Evolutionary conservation across 257 asterid genomes (phyloP).

Genomic region (Solanum virginianum): DNA sequence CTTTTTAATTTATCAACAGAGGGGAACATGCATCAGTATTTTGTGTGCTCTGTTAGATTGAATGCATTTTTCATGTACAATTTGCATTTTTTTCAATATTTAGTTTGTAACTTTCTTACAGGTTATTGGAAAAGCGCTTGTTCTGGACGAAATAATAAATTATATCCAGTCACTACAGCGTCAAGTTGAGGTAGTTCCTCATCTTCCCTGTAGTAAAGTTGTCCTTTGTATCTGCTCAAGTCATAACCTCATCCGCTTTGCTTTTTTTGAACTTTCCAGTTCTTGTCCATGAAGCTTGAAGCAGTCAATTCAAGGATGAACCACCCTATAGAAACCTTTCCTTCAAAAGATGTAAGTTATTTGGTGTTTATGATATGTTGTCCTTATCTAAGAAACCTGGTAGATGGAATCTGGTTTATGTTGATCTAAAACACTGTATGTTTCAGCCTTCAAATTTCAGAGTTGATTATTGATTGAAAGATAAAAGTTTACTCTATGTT

Average conservation of each 20-base stretch:
- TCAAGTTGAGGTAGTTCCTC: conserved; percentile 72
- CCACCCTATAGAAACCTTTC: conserved; percentile 45
- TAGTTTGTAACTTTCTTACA: conserved; percentile 3
- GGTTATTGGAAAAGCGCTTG: conserved; percentile 91
- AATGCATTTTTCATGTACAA: neutral
- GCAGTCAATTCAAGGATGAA: conserved; percentile 67
- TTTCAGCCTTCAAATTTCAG: neutral
- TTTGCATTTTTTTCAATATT: neutral
- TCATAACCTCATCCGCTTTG: neutral
- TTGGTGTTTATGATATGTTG: neutral
- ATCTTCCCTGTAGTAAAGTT: neutral
- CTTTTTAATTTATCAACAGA: neutral
- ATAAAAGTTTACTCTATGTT: neutral
- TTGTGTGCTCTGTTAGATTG: neutral
- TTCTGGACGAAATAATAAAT: conserved; percentile 86
- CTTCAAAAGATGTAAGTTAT: conserved; percentile 64
- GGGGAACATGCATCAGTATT: neutral
- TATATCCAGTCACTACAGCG: conserved; percentile 79
- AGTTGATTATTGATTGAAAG: neutral
- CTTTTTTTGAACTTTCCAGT: conserved; percentile 27
- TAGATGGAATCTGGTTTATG: neutral
- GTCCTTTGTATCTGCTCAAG: neutral
- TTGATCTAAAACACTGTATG: neutral
- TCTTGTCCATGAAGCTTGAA: conserved; percentile 96
- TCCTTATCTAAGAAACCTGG: neutral